Base-by-base conservation (phyloP, 805 yeast species). In the Hanseniaspora hatyaiensis region DNA sequence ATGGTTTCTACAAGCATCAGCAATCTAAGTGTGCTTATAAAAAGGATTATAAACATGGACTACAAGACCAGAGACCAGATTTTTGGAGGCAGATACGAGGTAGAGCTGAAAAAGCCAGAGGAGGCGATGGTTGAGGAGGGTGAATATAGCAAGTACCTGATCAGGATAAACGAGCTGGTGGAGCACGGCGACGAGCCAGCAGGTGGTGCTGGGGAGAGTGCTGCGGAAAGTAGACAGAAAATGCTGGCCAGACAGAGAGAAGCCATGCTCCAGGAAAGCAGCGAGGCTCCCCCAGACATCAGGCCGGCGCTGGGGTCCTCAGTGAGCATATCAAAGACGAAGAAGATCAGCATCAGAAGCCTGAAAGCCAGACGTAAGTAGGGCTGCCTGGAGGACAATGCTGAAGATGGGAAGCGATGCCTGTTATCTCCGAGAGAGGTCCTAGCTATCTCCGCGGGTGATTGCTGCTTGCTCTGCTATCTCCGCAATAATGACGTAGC, bases 1-100 rank as follows among this genome's bases (percentile, higher is more conserved):
- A 76, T 92, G 80, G 87, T 86, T 55, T 78, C 96, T 1, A 92
- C 98, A 0, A 70, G 70, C 50, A 92, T 94, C 85, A 61, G 71
- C 3, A 73, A 82, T 1, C 63, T 92, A 40, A 33, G 39, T 42
- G 32, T 15, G 13, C 8, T 36, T 32, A 42, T 16, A 24, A 32
- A 12, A 29, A 34, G 29, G 20, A 20, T 40, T 4, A 13, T 22
- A 8, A 30, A 13, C 26, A 40, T 40, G 44, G 29, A 40, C 19
- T 8, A 26, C 11, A 36, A 23, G 12, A 23, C 30, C 5, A 22
- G 24, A 24, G 31, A 36, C 4, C 22, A 18, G 15, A 36, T 36
- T 12, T 13, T 36, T 23, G 36, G 20, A 2, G 30, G 30, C 13
- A 36, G 23, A 26, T 36, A 36, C 18, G 18, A 36, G 18, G 19